These are phyloP conservation scores for Plasmodium falciparum DNA, from an alignment of 169 alveolate species.

Conservation along the genomic window DNA sequence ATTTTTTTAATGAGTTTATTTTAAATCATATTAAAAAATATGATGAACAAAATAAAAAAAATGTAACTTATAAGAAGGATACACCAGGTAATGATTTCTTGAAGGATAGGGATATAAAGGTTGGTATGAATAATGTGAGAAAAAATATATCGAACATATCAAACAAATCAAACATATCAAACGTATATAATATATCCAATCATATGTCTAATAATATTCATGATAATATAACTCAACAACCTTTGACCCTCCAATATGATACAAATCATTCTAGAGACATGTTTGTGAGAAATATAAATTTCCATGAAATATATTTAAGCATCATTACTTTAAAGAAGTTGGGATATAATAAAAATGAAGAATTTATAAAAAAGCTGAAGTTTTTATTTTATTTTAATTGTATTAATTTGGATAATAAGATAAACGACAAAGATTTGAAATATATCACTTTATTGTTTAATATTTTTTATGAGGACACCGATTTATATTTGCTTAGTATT, in stretches of 20 bases:
- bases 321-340: conserved; percentile 17
- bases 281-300: conserved; percentile 41
- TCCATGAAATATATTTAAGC: conserved; percentile 48
- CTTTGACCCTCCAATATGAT: neutral
- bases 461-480: conserved; percentile 16
- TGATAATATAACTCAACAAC: neutral
- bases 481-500: conserved; percentile 25
- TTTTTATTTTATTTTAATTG: conserved; percentile 59
- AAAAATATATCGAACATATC: too few species aligned
- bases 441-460: conserved; percentile 42
- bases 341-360: conserved; percentile 2
- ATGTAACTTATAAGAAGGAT: neutral
- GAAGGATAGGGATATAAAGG: too few species aligned
- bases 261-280: neutral
- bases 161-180: too few species aligned
- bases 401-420: conserved; percentile 20
- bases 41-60: neutral
- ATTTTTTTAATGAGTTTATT: conserved; percentile 10
- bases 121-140: too few species aligned
- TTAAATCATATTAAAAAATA: neutral
- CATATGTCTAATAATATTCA: neutral
- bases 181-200: too few species aligned
- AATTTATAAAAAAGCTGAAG: conserved; percentile 38
- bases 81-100: too few species aligned
- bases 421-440: conserved; percentile 44